These are phyloP conservation scores for Puccinia hordei DNA, from an alignment of 1,284 basidiomycete genomes.

Conservation along the genomic window DNA sequence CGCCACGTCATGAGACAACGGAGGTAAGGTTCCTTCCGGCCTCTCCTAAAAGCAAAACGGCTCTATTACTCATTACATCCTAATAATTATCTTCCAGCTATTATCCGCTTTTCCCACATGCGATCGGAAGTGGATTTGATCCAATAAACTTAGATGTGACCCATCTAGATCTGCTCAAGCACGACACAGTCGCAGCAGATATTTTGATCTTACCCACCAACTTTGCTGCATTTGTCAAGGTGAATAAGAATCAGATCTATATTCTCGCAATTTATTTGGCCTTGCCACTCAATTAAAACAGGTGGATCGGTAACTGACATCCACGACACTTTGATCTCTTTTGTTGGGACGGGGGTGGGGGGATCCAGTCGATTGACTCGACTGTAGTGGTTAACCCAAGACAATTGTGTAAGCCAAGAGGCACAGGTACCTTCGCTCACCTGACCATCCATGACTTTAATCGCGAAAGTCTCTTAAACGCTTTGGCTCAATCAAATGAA, in stretches of 20 bases:
- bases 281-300: background rate
- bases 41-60: background rate
- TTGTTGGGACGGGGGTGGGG: background rate
- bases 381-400: slow-evolving; percentile 37
- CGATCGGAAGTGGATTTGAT: slow-evolving; percentile 66
- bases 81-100: slow-evolving; percentile 66
- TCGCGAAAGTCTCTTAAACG: slow-evolving; percentile 52
- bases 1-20: slow-evolving; percentile 82
- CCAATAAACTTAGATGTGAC: slow-evolving; percentile 72
- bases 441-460: slow-evolving; percentile 56
- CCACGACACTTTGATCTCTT: background rate
- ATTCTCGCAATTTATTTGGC: background rate
- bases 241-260: background rate
- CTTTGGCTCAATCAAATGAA: slow-evolving; percentile 16
- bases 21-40: slow-evolving; percentile 64
- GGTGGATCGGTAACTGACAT: background rate
- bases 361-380: slow-evolving; percentile 30
- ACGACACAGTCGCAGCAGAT: slow-evolving; percentile 39
- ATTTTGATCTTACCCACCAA: slow-evolving; percentile 47
- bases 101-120: slow-evolving; percentile 90
- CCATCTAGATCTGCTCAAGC: slow-evolving; percentile 54
- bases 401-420: slow-evolving; percentile 66
- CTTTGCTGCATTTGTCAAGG: slow-evolving; percentile 49
- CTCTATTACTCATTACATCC: background rate
- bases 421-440: slow-evolving; percentile 60